Evolutionary conservation across 805 yeast species (phyloP), one percentile per base, ranked within the genome.

Genomic region (Barnettozyma siamensis): DNA sequence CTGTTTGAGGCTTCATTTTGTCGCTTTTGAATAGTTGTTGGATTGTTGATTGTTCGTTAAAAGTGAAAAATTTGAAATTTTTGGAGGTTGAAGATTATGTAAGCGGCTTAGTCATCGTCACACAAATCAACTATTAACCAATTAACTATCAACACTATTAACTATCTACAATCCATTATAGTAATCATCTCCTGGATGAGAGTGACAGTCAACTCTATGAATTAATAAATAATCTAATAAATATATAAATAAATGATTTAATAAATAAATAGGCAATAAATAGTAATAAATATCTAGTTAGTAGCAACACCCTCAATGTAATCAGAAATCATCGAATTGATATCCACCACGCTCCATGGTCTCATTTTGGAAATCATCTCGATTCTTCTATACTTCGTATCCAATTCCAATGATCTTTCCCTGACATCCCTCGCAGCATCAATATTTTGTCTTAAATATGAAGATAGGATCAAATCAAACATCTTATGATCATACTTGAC

Each of bases 1-100:
- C 71, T 16, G 80, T 83, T 55, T 82, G 85, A 47, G 83, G 76
- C 73, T 80, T 87, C 88, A 79, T 81, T 9, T 21, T 38, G 73
- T 76, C 0, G 98, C 91, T 49, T 81, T 80, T 7, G 9, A 21
- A 21, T 9, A n/a, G n/a, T 21, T 21, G 24, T 21, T 21, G 24
- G 24, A n/a, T n/a, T n/a, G n/a, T n/a, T n/a, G n/a, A n/a, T n/a
- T n/a, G n/a, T n/a, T 21, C 24, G 24, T 21, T 21, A 21, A 21
- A 21, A 21, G 9, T 21, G 24, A 9, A 21, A 21, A 21, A 21
- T 21, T 21, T 21, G 6, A 9, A 21, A 7, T 7, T 21, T 6
- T 21, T n/a, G n/a, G 24, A 7, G 6, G 6, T 21, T 21, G 24
- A 7, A 7, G 6, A 6, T 21, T 21, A 21, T 21, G 24, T 21